Conservation (phyloP, 805 yeast species). For the Cephaloascus albidus region DNA sequence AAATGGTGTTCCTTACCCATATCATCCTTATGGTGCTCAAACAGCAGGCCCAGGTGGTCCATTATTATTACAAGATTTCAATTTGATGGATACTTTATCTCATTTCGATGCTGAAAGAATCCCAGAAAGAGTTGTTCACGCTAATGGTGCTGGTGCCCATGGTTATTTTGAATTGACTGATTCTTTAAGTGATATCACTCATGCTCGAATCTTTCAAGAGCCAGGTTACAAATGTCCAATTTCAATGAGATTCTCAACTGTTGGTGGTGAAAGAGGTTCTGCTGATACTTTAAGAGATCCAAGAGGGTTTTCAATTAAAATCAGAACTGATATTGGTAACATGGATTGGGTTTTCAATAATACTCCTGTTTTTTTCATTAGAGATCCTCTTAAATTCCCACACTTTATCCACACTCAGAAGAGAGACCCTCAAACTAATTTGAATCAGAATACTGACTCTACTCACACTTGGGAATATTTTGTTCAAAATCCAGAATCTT, state of each 20-base stretch:
- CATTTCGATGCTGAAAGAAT: conserved; percentile 58
- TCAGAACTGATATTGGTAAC: conserved; percentile 79
- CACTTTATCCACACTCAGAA: conserved; percentile 85
- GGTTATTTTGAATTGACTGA: conserved; percentile 53
- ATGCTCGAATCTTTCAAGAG: conserved; percentile 29
- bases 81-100: conserved; percentile 44
- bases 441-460: conserved; percentile 36
- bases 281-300: conserved; percentile 85
- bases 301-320: conserved; percentile 74
- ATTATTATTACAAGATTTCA: conserved; percentile 47
- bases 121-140: conserved; percentile 63
- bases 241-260: conserved; percentile 62
- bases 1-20: conserved; percentile 43
- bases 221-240: conserved; percentile 33
- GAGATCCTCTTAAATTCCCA: conserved; percentile 83
- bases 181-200: conserved; percentile 41
- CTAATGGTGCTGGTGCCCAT: conserved; percentile 57
- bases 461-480: conserved; percentile 51
- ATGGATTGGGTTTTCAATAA: conserved; percentile 81
- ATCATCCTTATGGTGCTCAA: conserved; percentile 46
- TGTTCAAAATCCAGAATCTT: conserved; percentile 43
- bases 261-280: conserved; percentile 78
- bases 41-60: conserved; percentile 51
- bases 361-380: conserved; percentile 76
- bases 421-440: conserved; percentile 56